phyloP scores from a whole-genome alignment of 1,284 basidiomycete genomes.

The Sporisorium reilianum region DNA sequence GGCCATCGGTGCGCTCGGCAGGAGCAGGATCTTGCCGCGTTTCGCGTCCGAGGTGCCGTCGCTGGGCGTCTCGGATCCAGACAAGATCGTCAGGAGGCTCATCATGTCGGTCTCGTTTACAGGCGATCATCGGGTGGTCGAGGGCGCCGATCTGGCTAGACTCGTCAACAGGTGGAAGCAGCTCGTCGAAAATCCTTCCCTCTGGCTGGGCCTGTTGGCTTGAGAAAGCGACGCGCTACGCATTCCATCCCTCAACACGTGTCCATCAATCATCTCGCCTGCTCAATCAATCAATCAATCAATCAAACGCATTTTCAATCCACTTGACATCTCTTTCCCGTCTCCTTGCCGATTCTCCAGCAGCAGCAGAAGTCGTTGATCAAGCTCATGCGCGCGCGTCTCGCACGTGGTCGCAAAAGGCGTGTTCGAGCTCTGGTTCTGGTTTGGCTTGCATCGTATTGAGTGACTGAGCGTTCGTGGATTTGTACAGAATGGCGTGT shows the following conservation, averaged over 20 bases:
- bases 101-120: conserved; percentile 61
- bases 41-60: conserved; percentile 51
- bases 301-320: background rate
- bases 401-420: background rate
- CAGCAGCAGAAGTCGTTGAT: background rate
- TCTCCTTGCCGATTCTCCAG: background rate
- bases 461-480: conserved; percentile 22
- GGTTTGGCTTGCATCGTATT: conserved; percentile 8
- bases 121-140: conserved; percentile 89
- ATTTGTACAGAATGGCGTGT: conserved; percentile 27
- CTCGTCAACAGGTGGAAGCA: conserved; percentile 90
- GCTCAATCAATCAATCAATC: conserved; percentile 3
- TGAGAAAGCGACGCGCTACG: conserved; percentile 11
- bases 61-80: conserved; percentile 23
- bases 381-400: background rate
- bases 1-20: conserved; percentile 88
- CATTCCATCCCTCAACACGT: conserved; percentile 3
- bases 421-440: no score
- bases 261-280: background rate
- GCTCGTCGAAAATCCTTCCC: conserved; percentile 83
- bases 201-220: conserved; percentile 75
- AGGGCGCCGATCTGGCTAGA: conserved; percentile 90
- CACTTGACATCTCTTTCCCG: background rate
- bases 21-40: conserved; percentile 46
- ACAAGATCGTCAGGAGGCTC: conserved; percentile 41